Evolutionary conservation across 2,329 filamentous ascomycete species (phyloP), one percentile per base, ranked within the genome.

Genomic region (Arthrinium puccinioides): DNA sequence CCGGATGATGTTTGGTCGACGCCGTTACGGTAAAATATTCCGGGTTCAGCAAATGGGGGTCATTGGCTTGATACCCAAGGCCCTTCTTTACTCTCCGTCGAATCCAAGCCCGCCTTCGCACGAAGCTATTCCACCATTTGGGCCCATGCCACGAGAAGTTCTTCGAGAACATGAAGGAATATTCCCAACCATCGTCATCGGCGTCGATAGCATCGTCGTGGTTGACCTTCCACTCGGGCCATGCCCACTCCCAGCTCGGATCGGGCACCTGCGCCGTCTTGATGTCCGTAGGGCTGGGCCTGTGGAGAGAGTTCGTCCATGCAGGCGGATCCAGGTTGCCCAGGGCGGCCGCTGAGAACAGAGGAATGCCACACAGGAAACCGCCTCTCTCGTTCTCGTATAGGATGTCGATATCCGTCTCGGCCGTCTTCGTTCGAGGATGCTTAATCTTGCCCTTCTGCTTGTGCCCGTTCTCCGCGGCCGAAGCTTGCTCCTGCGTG

Each of bases 341-440:
- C 1, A 98, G 72, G 2, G 89, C 90, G 44, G 82, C 83, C 7
- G 79, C 75, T 1, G 89, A 94, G 66, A 96, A 98, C n/a, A 94
- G 72, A 0, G 89, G 82, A 10, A 88, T 75, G 20, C 92, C 90
- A 52, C 90, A 97, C 44, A 94, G 69, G 54, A 96, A 94, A 26
- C 79, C 81, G 9, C 92, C 92, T 40, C 92, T 77, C 63, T 98
- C 86, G 54, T 98, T 98, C 59, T 98, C 92, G 60, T 94, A 97
- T 0, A 98, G 69, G 5, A 97, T 76, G 45, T 98, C 92, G 43
- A 97, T 79, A 20, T 76, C 81, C 3, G 69, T 67, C 55, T 64
- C 71, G 44, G 54, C 62, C 40, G 60, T 43, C 41, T 48, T 52
- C 11, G 38, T 33, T n/a, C 34, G 35, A 2, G 32, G 36, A 4